These are phyloP conservation scores for Pleurotus cornucopiae DNA, from an alignment of 768 basidiomycete genomes.

Conservation along the genomic window DNA sequence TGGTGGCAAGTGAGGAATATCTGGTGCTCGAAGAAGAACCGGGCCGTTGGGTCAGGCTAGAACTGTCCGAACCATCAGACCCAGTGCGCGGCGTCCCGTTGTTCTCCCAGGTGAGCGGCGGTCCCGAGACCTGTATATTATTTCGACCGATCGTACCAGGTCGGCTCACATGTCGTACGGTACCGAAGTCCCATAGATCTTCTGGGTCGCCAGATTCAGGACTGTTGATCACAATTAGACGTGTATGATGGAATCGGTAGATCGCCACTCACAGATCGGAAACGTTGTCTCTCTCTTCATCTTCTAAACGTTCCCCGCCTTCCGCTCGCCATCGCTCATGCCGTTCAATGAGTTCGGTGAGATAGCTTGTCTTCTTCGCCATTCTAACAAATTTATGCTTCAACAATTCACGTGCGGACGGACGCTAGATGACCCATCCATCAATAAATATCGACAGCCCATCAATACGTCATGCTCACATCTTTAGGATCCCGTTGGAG, in stretches of 20 bases:
- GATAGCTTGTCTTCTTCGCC: constrained; percentile 91
- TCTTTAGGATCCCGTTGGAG: constrained; percentile 92
- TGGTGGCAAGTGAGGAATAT: constrained; percentile 41
- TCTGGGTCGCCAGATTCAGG: constrained; percentile 58
- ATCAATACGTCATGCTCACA: constrained; percentile 38
- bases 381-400: constrained; percentile 95
- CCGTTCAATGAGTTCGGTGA: constrained; percentile 94
- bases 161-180: constrained; percentile 72
- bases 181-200: constrained; percentile 97
- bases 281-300: constrained; percentile 58
- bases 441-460: too few species aligned
- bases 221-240: constrained; percentile 26
- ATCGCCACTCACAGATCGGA: constrained; percentile 56
- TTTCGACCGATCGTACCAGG: constrained; percentile 66
- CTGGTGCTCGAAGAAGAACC: constrained; percentile 28
- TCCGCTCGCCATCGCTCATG: constrained; percentile 92
- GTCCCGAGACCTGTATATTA: constrained; percentile 57
- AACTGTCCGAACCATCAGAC: constrained; percentile 31
- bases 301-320: constrained; percentile 72
- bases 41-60: not conserved
- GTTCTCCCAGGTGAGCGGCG: constrained; percentile 79
- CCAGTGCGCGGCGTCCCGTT: constrained; percentile 40
- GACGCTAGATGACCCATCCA: constrained; percentile 52
- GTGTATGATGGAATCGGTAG: constrained; percentile 3
- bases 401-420: constrained; percentile 89